Conservation (phyloP, 2,329 filamentous ascomycete species). For the Tolypocladium ophioglossoides region DNA sequence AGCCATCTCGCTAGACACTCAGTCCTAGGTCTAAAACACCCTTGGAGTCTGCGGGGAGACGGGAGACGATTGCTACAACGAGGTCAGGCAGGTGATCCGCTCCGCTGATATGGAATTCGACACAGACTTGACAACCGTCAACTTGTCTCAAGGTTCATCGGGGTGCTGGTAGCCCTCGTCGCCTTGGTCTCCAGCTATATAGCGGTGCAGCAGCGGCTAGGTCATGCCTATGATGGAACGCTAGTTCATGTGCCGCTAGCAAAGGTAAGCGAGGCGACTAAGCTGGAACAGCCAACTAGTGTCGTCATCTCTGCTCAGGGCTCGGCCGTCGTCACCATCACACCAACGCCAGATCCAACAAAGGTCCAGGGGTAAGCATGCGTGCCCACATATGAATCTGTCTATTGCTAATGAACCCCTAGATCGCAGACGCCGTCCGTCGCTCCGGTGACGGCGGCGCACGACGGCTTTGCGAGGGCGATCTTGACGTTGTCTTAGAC, state of each 20-base stretch:
- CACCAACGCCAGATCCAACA: background rate
- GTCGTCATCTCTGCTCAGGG: background rate
- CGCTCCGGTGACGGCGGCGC: background rate
- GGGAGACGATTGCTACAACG: background rate
- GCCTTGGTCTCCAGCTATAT: background rate
- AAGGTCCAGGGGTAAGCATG: background rate
- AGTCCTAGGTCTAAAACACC: background rate
- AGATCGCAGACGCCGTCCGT: background rate
- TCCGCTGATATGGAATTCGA: background rate
- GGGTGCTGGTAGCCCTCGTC: background rate
- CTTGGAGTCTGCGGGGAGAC: background rate
- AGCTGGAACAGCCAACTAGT: background rate
- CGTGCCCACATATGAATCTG: background rate
- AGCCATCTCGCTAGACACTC: background rate
- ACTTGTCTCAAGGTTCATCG: background rate
- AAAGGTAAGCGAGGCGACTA: background rate
- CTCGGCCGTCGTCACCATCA: background rate
- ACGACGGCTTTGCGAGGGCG: background rate
- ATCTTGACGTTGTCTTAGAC: background rate
- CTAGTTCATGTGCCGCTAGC: background rate
- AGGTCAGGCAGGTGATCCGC: background rate
- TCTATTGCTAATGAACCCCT: background rate
- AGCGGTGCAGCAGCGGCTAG: background rate
- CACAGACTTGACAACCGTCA: background rate
- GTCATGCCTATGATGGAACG: background rate